phyloP scores from a whole-genome alignment of 192 early-diverging fungal genomes.

The Geosiphon pyriformis region DNA sequence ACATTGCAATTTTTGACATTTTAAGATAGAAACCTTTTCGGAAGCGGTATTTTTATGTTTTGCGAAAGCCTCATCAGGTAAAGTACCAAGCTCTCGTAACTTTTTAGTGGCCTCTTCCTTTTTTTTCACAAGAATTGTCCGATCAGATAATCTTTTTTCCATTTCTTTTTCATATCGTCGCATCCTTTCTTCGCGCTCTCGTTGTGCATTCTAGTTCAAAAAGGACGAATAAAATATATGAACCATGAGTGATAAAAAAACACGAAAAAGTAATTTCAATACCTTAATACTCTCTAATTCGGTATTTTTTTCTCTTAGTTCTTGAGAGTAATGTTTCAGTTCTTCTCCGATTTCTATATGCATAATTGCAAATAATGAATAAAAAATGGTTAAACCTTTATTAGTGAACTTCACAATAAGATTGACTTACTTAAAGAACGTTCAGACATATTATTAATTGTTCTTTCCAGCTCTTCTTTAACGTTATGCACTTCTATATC shows the following conservation, averaged over 20 bases:
- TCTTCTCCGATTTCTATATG: conserved; percentile 38
- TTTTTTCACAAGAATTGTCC: conserved; percentile 67
- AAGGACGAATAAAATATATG: background rate
- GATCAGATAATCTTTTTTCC: conserved; percentile 71
- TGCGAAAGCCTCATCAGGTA: conserved; percentile 89
- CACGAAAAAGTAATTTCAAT: conserved; percentile 8
- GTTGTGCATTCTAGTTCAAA: conserved; percentile 40
- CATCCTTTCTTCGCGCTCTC: conserved; percentile 41
- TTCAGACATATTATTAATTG: conserved; percentile 33
- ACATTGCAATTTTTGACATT: background rate
- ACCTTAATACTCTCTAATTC: conserved; percentile 32
- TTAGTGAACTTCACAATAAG: background rate
- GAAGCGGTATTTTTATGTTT: conserved; percentile 47
- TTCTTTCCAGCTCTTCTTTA: conserved; percentile 29
- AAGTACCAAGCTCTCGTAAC: conserved; percentile 91
- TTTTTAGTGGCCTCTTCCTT: conserved; percentile 83
- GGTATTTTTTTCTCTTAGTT: conserved; percentile 26
- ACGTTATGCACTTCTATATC: conserved; percentile 28
- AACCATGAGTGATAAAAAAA: background rate
- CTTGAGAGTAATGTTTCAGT: conserved; percentile 21
- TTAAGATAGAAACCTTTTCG: conserved; percentile 42
- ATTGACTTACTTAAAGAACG: conserved; percentile 32
- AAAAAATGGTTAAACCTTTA: background rate
- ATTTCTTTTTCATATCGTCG: conserved; percentile 52
- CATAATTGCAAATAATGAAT: background rate